Evolutionary conservation across 1,284 basidiomycete species (phyloP).

Genomic region (Farysia itapuensis): DNA sequence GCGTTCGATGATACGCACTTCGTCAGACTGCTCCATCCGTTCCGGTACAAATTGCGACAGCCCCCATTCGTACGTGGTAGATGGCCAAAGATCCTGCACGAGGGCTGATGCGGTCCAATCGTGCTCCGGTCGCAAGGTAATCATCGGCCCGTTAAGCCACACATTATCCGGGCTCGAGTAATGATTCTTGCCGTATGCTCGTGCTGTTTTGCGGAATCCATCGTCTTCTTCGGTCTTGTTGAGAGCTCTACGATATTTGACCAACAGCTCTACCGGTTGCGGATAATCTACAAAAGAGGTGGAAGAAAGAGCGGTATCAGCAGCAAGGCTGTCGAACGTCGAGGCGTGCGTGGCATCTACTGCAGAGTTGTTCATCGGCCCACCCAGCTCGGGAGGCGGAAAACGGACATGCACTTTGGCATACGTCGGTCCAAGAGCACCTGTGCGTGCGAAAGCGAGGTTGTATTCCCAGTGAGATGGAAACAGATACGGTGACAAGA

Average conservation of each 20-base stretch:
- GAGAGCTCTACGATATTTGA: conserved; percentile 26
- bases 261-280: conserved; percentile 42
- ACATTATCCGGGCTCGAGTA: conserved; percentile 34
- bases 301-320: conserved; percentile 19
- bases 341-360: conserved; percentile 3
- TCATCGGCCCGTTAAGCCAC: conserved; percentile 56
- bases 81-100: conserved; percentile 70
- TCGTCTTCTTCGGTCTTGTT: conserved; percentile 12
- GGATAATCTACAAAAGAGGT: neutral
- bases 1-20: conserved; percentile 35
- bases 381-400: conserved; percentile 42
- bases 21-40: conserved; percentile 24
- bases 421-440: conserved; percentile 42
- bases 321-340: conserved; percentile 39
- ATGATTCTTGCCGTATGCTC: conserved; percentile 12
- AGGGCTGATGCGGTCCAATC: conserved; percentile 72
- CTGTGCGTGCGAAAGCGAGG: conserved; percentile 52
- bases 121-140: conserved; percentile 58
- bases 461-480: conserved; percentile 56
- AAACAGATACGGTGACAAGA: conserved; percentile 54
- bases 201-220: conserved; percentile 6
- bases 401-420: conserved; percentile 56
- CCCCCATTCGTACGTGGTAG: conserved; percentile 73
- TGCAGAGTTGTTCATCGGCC: conserved; percentile 12
- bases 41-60: conserved; percentile 45